Base-by-base conservation (phyloP, 306 rosid genomes). In the Lathyrus oleraceus region DNA sequence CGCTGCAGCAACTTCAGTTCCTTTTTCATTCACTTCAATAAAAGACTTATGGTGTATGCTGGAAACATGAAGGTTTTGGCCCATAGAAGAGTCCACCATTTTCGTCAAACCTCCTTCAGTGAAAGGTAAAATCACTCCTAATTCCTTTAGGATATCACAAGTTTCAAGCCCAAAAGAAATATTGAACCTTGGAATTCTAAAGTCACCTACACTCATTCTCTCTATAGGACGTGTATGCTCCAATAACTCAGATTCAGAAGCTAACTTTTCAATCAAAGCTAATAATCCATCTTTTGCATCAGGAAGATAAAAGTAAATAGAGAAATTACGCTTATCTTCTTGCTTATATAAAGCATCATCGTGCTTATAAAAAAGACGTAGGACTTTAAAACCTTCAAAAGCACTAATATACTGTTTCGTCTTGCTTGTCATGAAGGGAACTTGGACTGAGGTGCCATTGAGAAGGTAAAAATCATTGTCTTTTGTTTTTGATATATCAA, bases 21-120 rank as follows among this genome's bases (percentile, higher is more conserved):
- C 93, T 84, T 86, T 83, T 80, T 92, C 98, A 3, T 92, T 87
- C 20, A 92, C 96, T 86, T 90, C 86, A 39, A 93, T 77, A 66
- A 85, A 85, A 12, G 96, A 78, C 72, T 85, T 85, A 1, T 90
- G 91, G 61, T 65, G 79, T 65, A 88, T 84, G 71, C 65, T 20
- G 14, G 92, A 85, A 45, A 90, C 91, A 45, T 40, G 67, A 0
- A 90, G 85, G 27, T 43, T 64, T 68, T 74, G 44, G 36, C 78
- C 82, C 4, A 32, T 43, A 14, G 68, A 69, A 5, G 93, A 84
- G 66, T 90, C 96, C 74, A 83, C 87, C 93, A 88, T 88, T 77
- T 84, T 90, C 10, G 90, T 83, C 87, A 89, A 82, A 38, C 19
- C 9, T 45, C 51, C 51, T 1, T n/a, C 3, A 5, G 8, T 2